A percentile compares a stretch with the other conserved stretches of the same genome.
Conservation (phyloP, 208 protist species). For the Trypanosomatidae sp. region DNA sequence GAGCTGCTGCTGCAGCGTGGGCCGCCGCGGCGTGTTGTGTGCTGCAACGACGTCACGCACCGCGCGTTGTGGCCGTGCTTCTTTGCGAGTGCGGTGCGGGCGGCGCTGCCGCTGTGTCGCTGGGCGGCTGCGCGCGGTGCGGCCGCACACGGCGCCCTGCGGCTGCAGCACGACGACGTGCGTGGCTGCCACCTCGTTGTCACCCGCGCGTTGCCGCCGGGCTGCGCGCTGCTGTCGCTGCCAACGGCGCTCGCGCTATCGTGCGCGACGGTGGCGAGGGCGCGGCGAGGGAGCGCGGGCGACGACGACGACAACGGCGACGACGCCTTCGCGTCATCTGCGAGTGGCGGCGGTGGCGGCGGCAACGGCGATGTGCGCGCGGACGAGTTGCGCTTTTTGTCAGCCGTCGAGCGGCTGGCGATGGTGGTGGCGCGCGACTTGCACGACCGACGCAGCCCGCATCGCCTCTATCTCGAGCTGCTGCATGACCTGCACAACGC, state of each 20-base stretch:
- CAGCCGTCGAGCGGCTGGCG: no score
- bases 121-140: conserved; percentile 58
- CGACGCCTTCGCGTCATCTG: conserved; percentile 21
- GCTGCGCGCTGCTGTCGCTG: conserved; percentile 37
- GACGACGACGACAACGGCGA: conserved; percentile 7
- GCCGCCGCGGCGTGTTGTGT: conserved; percentile 35
- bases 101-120: conserved; percentile 32
- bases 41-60: conserved; percentile 43
- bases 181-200: conserved; percentile 15
- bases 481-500: conserved; percentile 74
- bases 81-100: conserved; percentile 35
- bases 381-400: no score
- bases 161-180: conserved; percentile 13
- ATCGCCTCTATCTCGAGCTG: conserved; percentile 66
- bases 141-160: conserved; percentile 40
- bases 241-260: conserved; percentile 27
- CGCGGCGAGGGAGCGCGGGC: neutral
- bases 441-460: conserved; percentile 36
- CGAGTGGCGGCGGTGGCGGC: no score
- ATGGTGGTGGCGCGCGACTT: conserved; percentile 50
- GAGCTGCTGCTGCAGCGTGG: no score
- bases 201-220: conserved; percentile 20
- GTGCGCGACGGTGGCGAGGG: neutral
- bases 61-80: conserved; percentile 61
- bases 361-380: no score